Evolutionary conservation across 768 basidiomycete genomes (phyloP).

Genomic region (Pleurotus eryngii): DNA sequence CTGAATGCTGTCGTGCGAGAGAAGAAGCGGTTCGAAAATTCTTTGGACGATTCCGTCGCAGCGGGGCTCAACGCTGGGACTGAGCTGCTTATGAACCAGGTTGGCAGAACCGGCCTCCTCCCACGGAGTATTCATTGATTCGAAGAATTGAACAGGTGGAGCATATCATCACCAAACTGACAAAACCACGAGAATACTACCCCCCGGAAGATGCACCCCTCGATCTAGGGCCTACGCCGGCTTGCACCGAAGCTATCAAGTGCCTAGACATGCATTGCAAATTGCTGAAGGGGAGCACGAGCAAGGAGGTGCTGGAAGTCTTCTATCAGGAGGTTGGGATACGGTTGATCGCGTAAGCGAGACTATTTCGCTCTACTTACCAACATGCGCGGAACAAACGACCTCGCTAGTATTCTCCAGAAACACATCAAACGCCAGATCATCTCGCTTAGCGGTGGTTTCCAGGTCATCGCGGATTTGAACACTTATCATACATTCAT

Average conservation of each 20-base stretch:
- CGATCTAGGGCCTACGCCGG: conserved; percentile 82
- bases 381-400: background rate
- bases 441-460: conserved; percentile 90
- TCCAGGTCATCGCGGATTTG: conserved; percentile 93
- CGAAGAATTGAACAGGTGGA: conserved; percentile 66
- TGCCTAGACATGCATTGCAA: conserved; percentile 91
- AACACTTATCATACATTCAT: conserved; percentile 93
- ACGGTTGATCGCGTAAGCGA: conserved; percentile 72
- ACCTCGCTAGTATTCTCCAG: conserved; percentile 73
- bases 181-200: conserved; percentile 85
- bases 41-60: conserved; percentile 91
- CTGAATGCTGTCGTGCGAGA: conserved; percentile 90
- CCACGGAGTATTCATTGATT: background rate
- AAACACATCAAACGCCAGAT: conserved; percentile 98
- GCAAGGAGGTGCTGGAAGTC: conserved; percentile 94
- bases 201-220: conserved; percentile 77
- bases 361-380: background rate
- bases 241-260: conserved; percentile 85
- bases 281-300: conserved; percentile 88
- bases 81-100: conserved; percentile 93
- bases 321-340: conserved; percentile 98
- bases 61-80: conserved; percentile 93
- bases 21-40: conserved; percentile 94
- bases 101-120: conserved; percentile 22
- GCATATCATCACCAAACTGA: conserved; percentile 82